Base-by-base conservation (phyloP, 1,284 basidiomycete genomes). In the Tilletia horrida region DNA sequence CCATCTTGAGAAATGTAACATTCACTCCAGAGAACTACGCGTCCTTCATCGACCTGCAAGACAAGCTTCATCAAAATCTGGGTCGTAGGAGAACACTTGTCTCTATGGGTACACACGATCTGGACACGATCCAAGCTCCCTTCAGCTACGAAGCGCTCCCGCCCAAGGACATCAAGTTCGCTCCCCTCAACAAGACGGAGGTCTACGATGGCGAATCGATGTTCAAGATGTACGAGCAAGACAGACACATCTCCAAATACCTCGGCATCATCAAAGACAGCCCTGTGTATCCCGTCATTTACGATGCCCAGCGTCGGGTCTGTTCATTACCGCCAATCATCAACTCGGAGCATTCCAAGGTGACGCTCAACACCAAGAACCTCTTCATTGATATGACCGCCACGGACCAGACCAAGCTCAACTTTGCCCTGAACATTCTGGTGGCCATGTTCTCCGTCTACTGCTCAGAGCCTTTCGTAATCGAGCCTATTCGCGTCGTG, bases 391-490 rank as follows among this genome's bases (percentile, higher is more conserved):
- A 99, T 83, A 88, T 93, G 59, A 98, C 96, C 6, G 95, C 93
- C 7, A 95, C 92, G n/a, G 96, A 99, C 82, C 88, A 93, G 83
- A 97, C 95, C 59, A 98, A 97, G 84, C 87, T 98, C 66, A 89
- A 89, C 76, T 93, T 97, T 72, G 96, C 97, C 64, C 88, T 93
- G 65, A 96, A 95, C 83, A 93, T 97, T 72, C 88, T 99, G 42
- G 86, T 91, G 6, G 90, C 92, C 50, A 97, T 97, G 95, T 99
- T 99, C 84, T 90, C 93, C 14, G 93, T 97, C 83, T 97, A 99
- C 83, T 94, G 92, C 81, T 87, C 87, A 68, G 88, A 92, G 64
- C 92, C 94, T 2, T 97, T 90, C 87, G 89, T 52, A 23, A 64
- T 81, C 45, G 79, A 81, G 69, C 78, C 79, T 11, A 71, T 81